phyloP scores from a whole-genome alignment of 352 stramenopile species.

The Phytophthora cactorum region DNA sequence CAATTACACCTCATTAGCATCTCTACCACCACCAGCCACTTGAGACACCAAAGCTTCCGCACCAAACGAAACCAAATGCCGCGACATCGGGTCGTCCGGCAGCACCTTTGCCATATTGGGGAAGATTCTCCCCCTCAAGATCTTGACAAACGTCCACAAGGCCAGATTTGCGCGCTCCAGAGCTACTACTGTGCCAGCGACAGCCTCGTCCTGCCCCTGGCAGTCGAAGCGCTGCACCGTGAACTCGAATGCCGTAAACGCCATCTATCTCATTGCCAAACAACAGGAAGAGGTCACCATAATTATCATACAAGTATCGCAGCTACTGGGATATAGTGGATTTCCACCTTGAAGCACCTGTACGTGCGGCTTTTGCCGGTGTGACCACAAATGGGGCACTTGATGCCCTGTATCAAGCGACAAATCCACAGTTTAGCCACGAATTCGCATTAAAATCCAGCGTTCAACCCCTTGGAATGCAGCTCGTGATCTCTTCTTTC shows the following conservation, averaged over 20 bases:
- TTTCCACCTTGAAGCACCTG: slow-evolving; percentile 56
- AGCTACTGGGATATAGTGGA: neutral
- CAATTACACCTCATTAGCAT: slow-evolving; percentile 19
- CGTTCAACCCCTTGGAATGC: slow-evolving; percentile 3
- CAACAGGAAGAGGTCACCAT: slow-evolving; percentile 3
- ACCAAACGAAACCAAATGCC: slow-evolving; percentile 77
- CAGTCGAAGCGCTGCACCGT: slow-evolving; percentile 60
- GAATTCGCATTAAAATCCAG: slow-evolving; percentile 6
- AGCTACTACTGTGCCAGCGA: slow-evolving; percentile 28
- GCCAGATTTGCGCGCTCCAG: slow-evolving; percentile 34
- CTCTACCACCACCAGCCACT: slow-evolving; percentile 2
- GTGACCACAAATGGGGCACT: slow-evolving; percentile 72
- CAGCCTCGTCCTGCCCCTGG: slow-evolving; percentile 36
- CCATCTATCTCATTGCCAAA: slow-evolving; percentile 31
- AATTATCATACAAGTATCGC: neutral
- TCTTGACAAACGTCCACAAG: slow-evolving; percentile 59
- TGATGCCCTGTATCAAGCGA: slow-evolving; percentile 43
- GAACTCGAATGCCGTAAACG: slow-evolving; percentile 50
- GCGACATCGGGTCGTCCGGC: slow-evolving; percentile 41
- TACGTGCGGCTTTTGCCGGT: slow-evolving; percentile 72
- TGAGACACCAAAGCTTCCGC: slow-evolving; percentile 17
- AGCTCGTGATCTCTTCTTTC: neutral
- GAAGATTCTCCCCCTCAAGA: slow-evolving; percentile 62
- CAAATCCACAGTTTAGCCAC: slow-evolving; percentile 4
- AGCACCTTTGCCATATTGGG: slow-evolving; percentile 31